A percentile compares a stretch with the other conserved stretches of the same genome.
Evolutionary conservation across 768 basidiomycete genomes (phyloP).

Genomic region (Suillus spraguei): DNA sequence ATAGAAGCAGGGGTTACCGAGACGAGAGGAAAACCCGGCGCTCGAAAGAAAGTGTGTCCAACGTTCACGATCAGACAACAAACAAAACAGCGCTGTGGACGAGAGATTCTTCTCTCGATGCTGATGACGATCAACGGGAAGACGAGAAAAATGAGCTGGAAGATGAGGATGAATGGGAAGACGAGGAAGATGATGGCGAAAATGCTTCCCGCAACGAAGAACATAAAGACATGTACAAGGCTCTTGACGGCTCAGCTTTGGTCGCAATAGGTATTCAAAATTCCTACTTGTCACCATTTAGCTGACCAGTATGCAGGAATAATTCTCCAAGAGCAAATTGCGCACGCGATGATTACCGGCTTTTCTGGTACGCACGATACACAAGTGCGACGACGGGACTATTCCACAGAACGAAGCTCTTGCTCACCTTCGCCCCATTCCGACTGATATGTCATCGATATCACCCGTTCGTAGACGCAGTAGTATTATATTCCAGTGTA

Average conservation of each 20-base stretch:
- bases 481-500: constrained; percentile 8
- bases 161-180: constrained; percentile 20
- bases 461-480: not conserved
- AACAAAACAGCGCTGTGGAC: constrained; percentile 9
- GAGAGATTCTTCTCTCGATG: constrained; percentile 7
- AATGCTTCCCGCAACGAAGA: constrained; percentile 12
- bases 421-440: not conserved
- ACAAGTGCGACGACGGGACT: not conserved
- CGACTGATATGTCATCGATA: not conserved
- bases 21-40: constrained; percentile 40
- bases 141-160: constrained; percentile 17
- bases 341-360: constrained; percentile 24
- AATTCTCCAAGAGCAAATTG: constrained; percentile 68
- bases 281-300: not conserved
- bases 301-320: constrained; percentile 46
- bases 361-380: not conserved
- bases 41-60: constrained; percentile 16
- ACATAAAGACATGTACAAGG: constrained; percentile 69
- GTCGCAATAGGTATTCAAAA: constrained; percentile 62
- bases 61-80: constrained; percentile 22
- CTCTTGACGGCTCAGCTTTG: constrained; percentile 72
- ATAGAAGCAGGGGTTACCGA: constrained; percentile 51
- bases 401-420: constrained; percentile 8
- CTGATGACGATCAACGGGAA: constrained; percentile 9
- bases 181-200: constrained; percentile 16